These are phyloP conservation scores for Phialophora tarda DNA, from an alignment of 2,329 filamentous ascomycete species.

Conservation along the genomic window DNA sequence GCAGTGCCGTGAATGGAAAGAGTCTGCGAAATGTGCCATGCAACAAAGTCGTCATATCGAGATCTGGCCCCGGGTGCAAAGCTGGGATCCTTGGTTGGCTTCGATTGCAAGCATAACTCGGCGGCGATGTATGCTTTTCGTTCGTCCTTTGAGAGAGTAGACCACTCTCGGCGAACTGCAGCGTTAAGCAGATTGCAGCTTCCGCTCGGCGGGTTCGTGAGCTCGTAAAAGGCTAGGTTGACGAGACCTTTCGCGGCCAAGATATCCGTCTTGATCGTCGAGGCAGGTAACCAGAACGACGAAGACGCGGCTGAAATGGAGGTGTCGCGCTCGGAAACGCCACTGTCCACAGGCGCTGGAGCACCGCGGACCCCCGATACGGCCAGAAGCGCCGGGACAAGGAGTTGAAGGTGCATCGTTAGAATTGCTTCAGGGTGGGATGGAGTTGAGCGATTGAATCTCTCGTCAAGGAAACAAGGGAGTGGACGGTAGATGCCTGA, in stretches of 20 bases:
- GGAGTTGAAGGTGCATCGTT: constrained; percentile 27
- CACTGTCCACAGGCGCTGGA: constrained; percentile 24
- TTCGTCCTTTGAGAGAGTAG: constrained; percentile 34
- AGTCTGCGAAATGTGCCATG: constrained; percentile 47
- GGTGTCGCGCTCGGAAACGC: constrained; percentile 26
- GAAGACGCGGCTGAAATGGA: constrained; percentile 9
- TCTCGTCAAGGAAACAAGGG: constrained; percentile 10
- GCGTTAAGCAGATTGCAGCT: constrained; percentile 49
- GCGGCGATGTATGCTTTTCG: constrained; percentile 45
- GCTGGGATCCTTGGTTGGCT: constrained; percentile 35
- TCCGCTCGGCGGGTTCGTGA: constrained; percentile 25
- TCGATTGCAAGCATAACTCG: constrained; percentile 46
- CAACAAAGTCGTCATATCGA: constrained; percentile 56
- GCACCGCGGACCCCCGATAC: constrained; percentile 17
- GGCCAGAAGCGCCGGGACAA: constrained; percentile 30
- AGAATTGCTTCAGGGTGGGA: background rate
- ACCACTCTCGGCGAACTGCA: constrained; percentile 54
- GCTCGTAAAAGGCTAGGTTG: constrained; percentile 44
- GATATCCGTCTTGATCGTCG: constrained; percentile 41
- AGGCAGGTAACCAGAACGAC: constrained; percentile 27
- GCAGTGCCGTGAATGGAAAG: constrained; percentile 44
- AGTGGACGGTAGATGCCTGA: constrained; percentile 21
- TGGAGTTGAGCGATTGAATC: background rate
- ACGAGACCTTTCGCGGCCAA: constrained; percentile 45
- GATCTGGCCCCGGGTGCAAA: constrained; percentile 52